These are phyloP conservation scores for Striga asiatica DNA, from an alignment of 257 asterid genomes.

Conservation along the genomic window DNA sequence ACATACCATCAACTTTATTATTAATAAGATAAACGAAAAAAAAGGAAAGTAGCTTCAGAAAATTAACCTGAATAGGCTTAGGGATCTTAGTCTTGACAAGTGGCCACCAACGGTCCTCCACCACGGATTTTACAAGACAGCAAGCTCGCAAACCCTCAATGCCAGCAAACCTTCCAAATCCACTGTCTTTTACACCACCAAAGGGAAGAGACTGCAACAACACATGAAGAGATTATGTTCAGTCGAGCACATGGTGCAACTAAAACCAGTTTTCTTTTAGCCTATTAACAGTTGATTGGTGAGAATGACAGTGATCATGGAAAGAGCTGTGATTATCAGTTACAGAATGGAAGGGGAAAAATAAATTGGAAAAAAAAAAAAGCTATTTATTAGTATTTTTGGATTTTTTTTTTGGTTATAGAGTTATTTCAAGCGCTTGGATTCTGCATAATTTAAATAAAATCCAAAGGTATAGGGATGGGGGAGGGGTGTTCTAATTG, in stretches of 20 bases:
- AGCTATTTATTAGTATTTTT: no score
- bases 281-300: neutral
- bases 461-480: no score
- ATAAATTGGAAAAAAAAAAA: no score
- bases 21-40: no score
- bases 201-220: constrained; percentile 80
- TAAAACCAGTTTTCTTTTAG: neutral
- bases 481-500: no score
- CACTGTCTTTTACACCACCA: constrained; percentile 96
- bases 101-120: constrained; percentile 97
- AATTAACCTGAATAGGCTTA: constrained; percentile 81
- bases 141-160: constrained; percentile 93
- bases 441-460: no score
- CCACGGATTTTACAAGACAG: constrained; percentile 88
- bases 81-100: constrained; percentile 86
- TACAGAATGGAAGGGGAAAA: no score
- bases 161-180: constrained; percentile 97
- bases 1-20: neutral
- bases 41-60: neutral
- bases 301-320: no score
- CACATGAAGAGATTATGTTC: constrained; percentile 5
- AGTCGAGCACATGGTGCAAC: neutral
- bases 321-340: no score
- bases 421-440: no score
- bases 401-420: no score